These are phyloP conservation scores for Diaporthe amygdali DNA, from an alignment of 2,329 filamentous ascomycete genomes.

Conservation along the genomic window DNA sequence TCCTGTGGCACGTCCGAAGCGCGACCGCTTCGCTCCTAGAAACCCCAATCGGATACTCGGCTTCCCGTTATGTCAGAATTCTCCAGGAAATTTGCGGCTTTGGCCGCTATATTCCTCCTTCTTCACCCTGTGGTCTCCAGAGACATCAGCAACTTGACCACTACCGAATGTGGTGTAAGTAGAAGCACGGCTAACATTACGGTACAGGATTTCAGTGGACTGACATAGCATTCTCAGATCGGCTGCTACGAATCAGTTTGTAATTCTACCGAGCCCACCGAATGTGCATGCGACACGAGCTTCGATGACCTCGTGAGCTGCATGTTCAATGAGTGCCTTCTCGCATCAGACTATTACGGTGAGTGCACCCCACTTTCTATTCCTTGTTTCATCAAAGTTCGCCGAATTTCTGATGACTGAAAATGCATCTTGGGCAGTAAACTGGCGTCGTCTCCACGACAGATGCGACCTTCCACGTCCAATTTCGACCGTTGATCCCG, in stretches of 20 bases:
- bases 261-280: constrained; percentile 8
- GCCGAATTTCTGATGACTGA: background rate
- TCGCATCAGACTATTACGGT: constrained; percentile 8
- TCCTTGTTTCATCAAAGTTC: background rate
- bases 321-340: background rate
- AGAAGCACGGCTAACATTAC: background rate
- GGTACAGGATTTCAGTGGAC: too few species aligned
- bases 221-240: background rate
- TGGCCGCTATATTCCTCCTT: background rate
- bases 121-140: background rate
- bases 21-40: too few species aligned
- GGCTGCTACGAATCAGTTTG: constrained; percentile 10
- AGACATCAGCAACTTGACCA: background rate
- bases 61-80: background rate
- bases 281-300: background rate
- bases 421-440: background rate
- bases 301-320: background rate
- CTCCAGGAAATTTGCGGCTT: background rate
- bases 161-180: constrained; percentile 12
- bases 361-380: too few species aligned
- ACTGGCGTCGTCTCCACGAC: constrained; percentile 5
- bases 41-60: background rate
- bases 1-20: too few species aligned
- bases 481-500: constrained; percentile 16
- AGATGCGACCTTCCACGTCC: constrained; percentile 12